These are phyloP conservation scores for Phragmites australis DNA, from an alignment of 176 grass and related monocot species.

Conservation along the genomic window DNA sequence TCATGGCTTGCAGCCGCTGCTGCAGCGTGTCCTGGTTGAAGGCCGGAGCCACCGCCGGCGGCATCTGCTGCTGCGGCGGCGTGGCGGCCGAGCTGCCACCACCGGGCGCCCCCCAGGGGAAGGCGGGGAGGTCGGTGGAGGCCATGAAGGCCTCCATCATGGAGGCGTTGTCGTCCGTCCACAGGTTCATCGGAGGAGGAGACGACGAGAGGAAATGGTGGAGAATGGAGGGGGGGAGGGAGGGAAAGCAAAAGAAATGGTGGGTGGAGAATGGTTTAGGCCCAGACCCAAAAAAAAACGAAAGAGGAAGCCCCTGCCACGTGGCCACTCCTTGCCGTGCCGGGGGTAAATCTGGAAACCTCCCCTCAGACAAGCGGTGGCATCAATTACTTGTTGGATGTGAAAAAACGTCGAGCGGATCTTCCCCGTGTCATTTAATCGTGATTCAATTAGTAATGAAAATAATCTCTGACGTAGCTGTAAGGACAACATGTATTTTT, in stretches of 20 bases:
- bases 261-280: neutral
- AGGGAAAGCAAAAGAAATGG: conserved; percentile 26
- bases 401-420: too few relatives aligned
- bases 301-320: neutral
- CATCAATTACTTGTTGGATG: too few relatives aligned
- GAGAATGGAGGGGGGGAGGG: neutral
- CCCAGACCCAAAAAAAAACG: neutral
- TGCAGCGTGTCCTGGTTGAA: conserved; percentile 84
- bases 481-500: too few relatives aligned
- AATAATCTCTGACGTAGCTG: too few relatives aligned
- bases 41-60: conserved; percentile 4
- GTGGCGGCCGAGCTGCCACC: neutral
- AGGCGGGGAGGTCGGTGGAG: conserved; percentile 60
- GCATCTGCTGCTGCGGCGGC: neutral
- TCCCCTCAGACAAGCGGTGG: too few relatives aligned
- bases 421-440: too few relatives aligned
- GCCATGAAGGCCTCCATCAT: conserved; percentile 97
- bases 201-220: neutral
- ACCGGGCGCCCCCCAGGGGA: conserved; percentile 45
- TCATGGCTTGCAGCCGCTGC: conserved; percentile 81
- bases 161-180: conserved; percentile 82
- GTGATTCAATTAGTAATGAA: too few relatives aligned
- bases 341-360: conserved; percentile 7
- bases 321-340: neutral
- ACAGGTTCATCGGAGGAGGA: conserved; percentile 68